phyloP scores from a whole-genome alignment of 2,329 filamentous ascomycete genomes.

The Apiospora phragmitis region DNA sequence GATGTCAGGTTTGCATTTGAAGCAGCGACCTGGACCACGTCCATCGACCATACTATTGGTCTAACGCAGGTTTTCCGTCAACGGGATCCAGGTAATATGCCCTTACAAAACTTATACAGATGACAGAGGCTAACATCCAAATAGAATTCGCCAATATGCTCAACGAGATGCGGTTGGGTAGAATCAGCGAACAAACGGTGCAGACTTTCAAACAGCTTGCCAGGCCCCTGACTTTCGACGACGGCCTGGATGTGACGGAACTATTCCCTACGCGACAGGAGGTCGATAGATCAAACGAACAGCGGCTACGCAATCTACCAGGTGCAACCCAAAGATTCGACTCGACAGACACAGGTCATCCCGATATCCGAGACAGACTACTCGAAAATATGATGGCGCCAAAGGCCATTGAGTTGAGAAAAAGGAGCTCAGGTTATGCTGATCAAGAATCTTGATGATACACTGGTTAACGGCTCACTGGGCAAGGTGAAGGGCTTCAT shows the following conservation, averaged over 20 bases:
- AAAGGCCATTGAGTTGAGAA: conserved; percentile 75
- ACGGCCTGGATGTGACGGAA: conserved; percentile 81
- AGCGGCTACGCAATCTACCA: conserved; percentile 69
- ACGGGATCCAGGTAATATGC: conserved; percentile 66
- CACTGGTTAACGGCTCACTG: conserved; percentile 89
- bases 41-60: conserved; percentile 93
- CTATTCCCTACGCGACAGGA: conserved; percentile 89
- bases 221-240: conserved; percentile 70
- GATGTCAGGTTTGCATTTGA: conserved; percentile 90
- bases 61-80: conserved; percentile 96
- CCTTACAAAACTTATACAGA: not conserved
- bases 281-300: conserved; percentile 83
- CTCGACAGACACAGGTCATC: conserved; percentile 77
- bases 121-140: conserved; percentile 12
- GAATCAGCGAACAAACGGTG: conserved; percentile 74
- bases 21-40: conserved; percentile 86
- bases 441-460: conserved; percentile 98
- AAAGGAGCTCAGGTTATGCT: conserved; percentile 97
- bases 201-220: conserved; percentile 72
- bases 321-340: conserved; percentile 69
- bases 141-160: conserved; percentile 87
- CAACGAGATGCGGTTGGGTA: conserved; percentile 94
- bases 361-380: conserved; percentile 70
- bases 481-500: conserved; percentile 85
- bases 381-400: conserved; percentile 93